phyloP scores from a whole-genome alignment of 306 rosid species.

The Cucurbita argyrosperma region DNA sequence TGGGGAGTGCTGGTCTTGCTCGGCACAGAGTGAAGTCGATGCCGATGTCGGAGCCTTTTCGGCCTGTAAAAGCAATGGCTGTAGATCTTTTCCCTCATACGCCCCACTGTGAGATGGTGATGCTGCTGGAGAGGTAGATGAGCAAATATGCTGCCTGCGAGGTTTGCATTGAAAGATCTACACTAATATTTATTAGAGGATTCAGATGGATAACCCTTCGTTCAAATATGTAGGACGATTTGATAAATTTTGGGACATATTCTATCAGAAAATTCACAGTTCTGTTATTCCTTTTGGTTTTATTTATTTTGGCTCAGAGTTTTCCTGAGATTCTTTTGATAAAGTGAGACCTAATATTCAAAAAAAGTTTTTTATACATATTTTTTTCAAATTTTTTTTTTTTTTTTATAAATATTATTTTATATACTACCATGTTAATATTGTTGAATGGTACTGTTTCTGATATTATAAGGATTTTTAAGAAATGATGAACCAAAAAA shows the following conservation, averaged over 20 bases:
- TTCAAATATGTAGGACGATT: neutral
- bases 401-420: no score
- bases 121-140: slow-evolving; percentile 79
- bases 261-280: neutral
- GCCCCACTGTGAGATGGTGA: slow-evolving; percentile 76
- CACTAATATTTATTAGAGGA: neutral
- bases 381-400: no score
- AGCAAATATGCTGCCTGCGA: neutral
- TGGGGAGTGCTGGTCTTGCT: slow-evolving; percentile 80
- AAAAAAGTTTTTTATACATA: no score
- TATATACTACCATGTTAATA: no score
- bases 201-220: neutral
- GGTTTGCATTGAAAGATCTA: neutral
- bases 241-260: neutral
- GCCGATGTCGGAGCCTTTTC: slow-evolving; percentile 85
- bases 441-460: neutral
- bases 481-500: no score
- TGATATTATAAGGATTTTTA: no score
- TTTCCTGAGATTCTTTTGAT: neutral
- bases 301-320: neutral
- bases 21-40: slow-evolving; percentile 80
- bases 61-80: slow-evolving; percentile 78
- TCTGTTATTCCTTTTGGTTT: neutral
- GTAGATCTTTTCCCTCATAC: slow-evolving; percentile 96
- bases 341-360: neutral